phyloP scores from a whole-genome alignment of 768 basidiomycete species.

The Cubamyces lactineus region DNA sequence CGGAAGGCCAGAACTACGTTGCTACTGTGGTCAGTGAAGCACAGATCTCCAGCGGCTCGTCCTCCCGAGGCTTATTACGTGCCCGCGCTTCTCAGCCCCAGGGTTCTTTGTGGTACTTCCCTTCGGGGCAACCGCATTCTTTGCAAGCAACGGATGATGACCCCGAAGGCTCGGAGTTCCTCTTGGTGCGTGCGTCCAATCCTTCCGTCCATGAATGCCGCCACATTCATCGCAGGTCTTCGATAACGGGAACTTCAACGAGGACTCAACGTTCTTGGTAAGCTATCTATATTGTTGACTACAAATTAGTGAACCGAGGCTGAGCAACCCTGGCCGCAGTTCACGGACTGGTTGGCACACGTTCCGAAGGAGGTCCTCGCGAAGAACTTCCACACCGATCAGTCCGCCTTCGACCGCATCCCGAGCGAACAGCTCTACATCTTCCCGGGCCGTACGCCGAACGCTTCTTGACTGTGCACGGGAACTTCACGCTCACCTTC shows the following conservation, averaged over 20 bases:
- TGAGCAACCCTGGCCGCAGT: conserved; percentile 17
- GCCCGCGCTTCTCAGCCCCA: conserved; percentile 19
- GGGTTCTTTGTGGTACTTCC: conserved; percentile 42
- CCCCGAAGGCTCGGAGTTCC: conserved; percentile 31
- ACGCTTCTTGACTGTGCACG: not conserved
- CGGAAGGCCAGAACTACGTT: conserved; percentile 51
- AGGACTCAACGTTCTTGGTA: conserved; percentile 40
- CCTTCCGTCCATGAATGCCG: conserved; percentile 18
- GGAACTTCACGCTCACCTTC: not conserved
- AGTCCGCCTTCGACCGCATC: conserved; percentile 34
- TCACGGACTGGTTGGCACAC: conserved; percentile 37
- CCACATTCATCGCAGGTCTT: conserved; percentile 35
- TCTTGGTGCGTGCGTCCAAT: conserved; percentile 22
- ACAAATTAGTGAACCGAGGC: not conserved
- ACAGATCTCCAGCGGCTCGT: not conserved
- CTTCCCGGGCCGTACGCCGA: conserved; percentile 30
- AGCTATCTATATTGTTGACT: conserved; percentile 6
- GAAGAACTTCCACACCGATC: conserved; percentile 37
- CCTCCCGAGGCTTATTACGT: not conserved
- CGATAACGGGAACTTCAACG: conserved; percentile 43
- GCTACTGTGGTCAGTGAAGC: conserved; percentile 36
- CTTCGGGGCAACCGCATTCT: conserved; percentile 41
- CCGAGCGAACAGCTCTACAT: conserved; percentile 35
- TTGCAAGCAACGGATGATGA: conserved; percentile 38
- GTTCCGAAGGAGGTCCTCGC: conserved; percentile 42